Evolutionary conservation across 2,329 filamentous ascomycete species (phyloP).

Genomic region (Graphium sp.): DNA sequence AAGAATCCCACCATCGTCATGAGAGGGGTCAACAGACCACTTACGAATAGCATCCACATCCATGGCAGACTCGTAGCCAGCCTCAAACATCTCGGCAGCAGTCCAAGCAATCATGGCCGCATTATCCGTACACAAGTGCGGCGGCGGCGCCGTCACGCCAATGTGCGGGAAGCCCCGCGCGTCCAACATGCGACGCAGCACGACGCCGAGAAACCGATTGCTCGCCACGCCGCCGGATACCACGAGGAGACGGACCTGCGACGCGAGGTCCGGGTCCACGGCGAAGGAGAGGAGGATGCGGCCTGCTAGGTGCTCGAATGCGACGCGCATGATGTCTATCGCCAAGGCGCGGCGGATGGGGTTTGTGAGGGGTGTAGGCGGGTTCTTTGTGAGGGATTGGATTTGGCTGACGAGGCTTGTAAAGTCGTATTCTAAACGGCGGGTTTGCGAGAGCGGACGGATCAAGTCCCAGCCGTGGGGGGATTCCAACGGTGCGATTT

Average conservation of each 20-base stretch:
- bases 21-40: constrained; percentile 55
- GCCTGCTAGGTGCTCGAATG: constrained; percentile 75
- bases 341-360: constrained; percentile 55
- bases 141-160: constrained; percentile 56
- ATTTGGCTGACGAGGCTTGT: constrained; percentile 52
- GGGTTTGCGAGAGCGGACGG: constrained; percentile 44
- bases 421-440: constrained; percentile 54
- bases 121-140: constrained; percentile 76
- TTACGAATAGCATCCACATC: constrained; percentile 42
- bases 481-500: constrained; percentile 26
- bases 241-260: constrained; percentile 45
- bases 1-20: constrained; percentile 49
- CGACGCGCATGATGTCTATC: constrained; percentile 55
- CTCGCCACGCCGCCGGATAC: constrained; percentile 83
- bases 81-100: constrained; percentile 79
- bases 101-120: constrained; percentile 97
- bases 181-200: constrained; percentile 41
- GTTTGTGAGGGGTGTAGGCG: constrained; percentile 23
- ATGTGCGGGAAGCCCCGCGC: constrained; percentile 48
- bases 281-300: constrained; percentile 54
- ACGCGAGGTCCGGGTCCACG: constrained; percentile 11
- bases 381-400: constrained; percentile 30
- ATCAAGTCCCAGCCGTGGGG: constrained; percentile 45
- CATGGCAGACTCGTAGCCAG: constrained; percentile 51
- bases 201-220: constrained; percentile 59